A percentile compares a stretch with the other conserved stretches of the same genome.
Conservation (phyloP, 2,329 filamentous ascomycete genomes). For the Diaporthe velutina region DNA sequence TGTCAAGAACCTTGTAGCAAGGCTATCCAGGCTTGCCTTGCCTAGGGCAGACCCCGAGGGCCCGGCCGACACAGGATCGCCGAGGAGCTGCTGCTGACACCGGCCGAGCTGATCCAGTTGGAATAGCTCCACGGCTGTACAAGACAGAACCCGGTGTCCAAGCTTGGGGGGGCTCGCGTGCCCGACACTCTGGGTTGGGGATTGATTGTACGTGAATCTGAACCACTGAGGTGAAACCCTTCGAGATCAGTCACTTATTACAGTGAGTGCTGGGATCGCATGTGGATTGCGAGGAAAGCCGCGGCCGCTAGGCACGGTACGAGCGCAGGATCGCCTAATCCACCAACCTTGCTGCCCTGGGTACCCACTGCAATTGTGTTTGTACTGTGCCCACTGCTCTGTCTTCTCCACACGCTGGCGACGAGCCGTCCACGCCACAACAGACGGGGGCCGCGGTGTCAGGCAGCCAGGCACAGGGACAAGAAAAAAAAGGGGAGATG, state of each 20-base stretch:
- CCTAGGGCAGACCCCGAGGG: constrained; percentile 20
- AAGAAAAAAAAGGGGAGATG: neutral
- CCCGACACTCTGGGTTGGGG: constrained; percentile 6
- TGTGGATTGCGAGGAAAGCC: constrained; percentile 21
- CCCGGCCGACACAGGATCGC: constrained; percentile 29
- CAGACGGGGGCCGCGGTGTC: constrained; percentile 9
- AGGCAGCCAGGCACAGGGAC: neutral
- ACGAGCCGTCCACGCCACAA: neutral
- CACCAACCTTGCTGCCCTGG: constrained; percentile 6
- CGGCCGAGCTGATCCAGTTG: constrained; percentile 22
- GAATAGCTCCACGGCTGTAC: neutral
- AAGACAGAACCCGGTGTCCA: constrained; percentile 1
- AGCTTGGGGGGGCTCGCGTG: neutral
- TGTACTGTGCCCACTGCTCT: constrained; percentile 12
- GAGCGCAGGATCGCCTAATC: constrained; percentile 16
- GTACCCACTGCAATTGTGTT: constrained; percentile 11
- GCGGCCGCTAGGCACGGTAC: constrained; percentile 32
- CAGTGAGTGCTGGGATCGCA: constrained; percentile 1
- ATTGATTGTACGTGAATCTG: neutral
- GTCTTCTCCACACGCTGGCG: constrained; percentile 24
- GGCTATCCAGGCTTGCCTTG: constrained; percentile 26
- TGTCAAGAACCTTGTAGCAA: constrained; percentile 30
- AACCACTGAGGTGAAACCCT: constrained; percentile 7
- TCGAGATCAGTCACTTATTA: constrained; percentile 30
- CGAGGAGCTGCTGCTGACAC: constrained; percentile 20